Evolutionary conservation across 2,329 filamentous ascomycete species (phyloP).

Genomic region (Aspergillus versicolor): DNA sequence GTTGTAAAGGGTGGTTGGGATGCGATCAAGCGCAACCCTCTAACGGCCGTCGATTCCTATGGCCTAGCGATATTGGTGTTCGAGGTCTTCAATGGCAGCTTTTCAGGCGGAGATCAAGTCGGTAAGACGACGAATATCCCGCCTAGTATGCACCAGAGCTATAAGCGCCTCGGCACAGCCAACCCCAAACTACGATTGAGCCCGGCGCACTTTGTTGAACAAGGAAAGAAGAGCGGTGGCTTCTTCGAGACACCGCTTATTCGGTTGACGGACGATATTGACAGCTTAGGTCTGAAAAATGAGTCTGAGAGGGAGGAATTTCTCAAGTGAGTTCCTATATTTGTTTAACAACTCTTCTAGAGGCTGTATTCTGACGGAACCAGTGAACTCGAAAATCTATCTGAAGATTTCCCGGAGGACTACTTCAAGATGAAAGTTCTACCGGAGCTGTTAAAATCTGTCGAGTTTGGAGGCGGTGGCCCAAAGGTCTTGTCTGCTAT

Average conservation of each 20-base stretch:
- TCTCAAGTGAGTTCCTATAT: slow-evolving; percentile 58
- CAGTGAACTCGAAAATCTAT: slow-evolving; percentile 76
- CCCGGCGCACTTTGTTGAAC: slow-evolving; percentile 82
- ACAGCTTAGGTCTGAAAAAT: slow-evolving; percentile 85
- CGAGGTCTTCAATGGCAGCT: slow-evolving; percentile 89
- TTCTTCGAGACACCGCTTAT: slow-evolving; percentile 95
- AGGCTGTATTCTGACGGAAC: slow-evolving; percentile 23
- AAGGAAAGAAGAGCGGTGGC: slow-evolving; percentile 74
- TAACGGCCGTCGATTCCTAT: slow-evolving; percentile 82
- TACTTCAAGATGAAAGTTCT: slow-evolving; percentile 98
- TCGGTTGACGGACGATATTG: slow-evolving; percentile 86
- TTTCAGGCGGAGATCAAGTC: slow-evolving; percentile 72
- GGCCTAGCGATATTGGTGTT: slow-evolving; percentile 80
- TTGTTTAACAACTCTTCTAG: background rate
- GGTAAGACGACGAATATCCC: slow-evolving; percentile 85
- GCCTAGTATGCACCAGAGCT: slow-evolving; percentile 82
- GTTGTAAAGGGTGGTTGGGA: slow-evolving; percentile 88
- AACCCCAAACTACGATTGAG: slow-evolving; percentile 88
- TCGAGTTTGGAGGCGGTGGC: slow-evolving; percentile 96
- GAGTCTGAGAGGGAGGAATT: slow-evolving; percentile 83
- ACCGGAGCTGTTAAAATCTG: slow-evolving; percentile 92
- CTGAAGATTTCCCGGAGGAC: slow-evolving; percentile 94
- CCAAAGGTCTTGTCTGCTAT: slow-evolving; percentile 86
- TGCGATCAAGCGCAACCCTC: slow-evolving; percentile 75
- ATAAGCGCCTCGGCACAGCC: slow-evolving; percentile 82